Evolutionary conservation across 371 early-diverging fungal species (phyloP), one percentile per base, ranked within the genome.

Genomic region (Syncephalis plumigaleata): DNA sequence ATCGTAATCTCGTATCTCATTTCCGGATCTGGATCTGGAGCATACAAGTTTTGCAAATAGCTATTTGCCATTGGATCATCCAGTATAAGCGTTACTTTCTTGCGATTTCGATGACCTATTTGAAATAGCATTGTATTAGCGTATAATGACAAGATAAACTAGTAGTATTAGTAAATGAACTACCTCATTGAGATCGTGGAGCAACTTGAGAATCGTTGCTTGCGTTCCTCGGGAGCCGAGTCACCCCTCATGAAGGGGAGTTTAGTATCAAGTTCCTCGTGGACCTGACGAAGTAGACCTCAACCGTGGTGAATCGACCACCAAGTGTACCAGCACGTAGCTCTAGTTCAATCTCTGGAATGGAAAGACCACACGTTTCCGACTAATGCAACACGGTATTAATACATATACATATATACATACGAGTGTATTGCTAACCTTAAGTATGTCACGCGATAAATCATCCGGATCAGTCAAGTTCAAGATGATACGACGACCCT

Each of bases 281-380:
- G 73, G 2, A 93, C 84, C 63, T 93, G 89, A 37, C 75, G 63
- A 55, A 94, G 59, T 46, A 94, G 68, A 9, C 95, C 66, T 94
- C 95, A 17, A 94, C 79, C 0, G 95, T 94, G 0, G 95, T 94
- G 61, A 93, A 94, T 15, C 88, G 75, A n/a, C 95, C 95, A 45
- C 93, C 95, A 53, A 93, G 66, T 0, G 95, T 92, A 42, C 93
- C 93, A n/a, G 78, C 66, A 3, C 77, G 60, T 26, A 70, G 52
- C 54, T 83, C 79, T 37, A 93, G 63, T 26, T 89, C 77, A 47
- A 91, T 76, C 57, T 92, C 95, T 17, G 95, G 93, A 48, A 94
- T 84, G 1, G 58, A 64, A 51, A 94, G 61, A 42, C 88, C 85
- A 59, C 95, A 90, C 1, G 91, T 90, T 62, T 94, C 95, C 8